Evolutionary conservation across 768 basidiomycete species (phyloP).

Genomic region (Podaxis sp.): DNA sequence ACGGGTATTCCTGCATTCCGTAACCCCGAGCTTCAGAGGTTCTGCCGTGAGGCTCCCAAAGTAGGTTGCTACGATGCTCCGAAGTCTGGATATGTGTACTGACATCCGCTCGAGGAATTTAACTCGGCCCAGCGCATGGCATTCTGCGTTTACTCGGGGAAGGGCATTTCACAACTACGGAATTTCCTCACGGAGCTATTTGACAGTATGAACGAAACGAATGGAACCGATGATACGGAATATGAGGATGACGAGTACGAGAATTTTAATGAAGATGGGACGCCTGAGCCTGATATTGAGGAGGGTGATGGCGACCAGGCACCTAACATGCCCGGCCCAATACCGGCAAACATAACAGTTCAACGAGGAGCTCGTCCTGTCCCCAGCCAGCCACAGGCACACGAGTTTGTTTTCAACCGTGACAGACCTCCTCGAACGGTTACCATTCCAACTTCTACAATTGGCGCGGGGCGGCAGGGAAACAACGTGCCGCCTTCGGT

Average conservation of each 20-base stretch:
- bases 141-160: constrained; percentile 96
- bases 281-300: constrained; percentile 41
- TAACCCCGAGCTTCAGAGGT: constrained; percentile 79
- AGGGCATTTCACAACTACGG: constrained; percentile 82
- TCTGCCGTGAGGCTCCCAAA: constrained; percentile 84
- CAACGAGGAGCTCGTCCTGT: constrained; percentile 12
- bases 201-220: constrained; percentile 72
- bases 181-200: constrained; percentile 75
- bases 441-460: constrained; percentile 24
- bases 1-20: constrained; percentile 97
- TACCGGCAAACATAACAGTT: constrained; percentile 22
- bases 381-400: constrained; percentile 23
- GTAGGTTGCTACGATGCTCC: constrained; percentile 42
- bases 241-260: constrained; percentile 59
- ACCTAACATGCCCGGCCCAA: constrained; percentile 15
- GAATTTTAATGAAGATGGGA: constrained; percentile 45
- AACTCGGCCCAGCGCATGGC: constrained; percentile 83
- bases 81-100: constrained; percentile 12
- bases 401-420: constrained; percentile 34
- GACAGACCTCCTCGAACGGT: constrained; percentile 29
- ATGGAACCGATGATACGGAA: constrained; percentile 66
- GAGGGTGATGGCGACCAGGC: constrained; percentile 30
- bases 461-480: constrained; percentile 15
- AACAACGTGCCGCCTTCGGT: constrained; percentile 25
- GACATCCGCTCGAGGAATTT: constrained; percentile 63